These are phyloP conservation scores for Coleophoma eucalyptorum DNA, from an alignment of 2,329 filamentous ascomycete species.

Conservation along the genomic window DNA sequence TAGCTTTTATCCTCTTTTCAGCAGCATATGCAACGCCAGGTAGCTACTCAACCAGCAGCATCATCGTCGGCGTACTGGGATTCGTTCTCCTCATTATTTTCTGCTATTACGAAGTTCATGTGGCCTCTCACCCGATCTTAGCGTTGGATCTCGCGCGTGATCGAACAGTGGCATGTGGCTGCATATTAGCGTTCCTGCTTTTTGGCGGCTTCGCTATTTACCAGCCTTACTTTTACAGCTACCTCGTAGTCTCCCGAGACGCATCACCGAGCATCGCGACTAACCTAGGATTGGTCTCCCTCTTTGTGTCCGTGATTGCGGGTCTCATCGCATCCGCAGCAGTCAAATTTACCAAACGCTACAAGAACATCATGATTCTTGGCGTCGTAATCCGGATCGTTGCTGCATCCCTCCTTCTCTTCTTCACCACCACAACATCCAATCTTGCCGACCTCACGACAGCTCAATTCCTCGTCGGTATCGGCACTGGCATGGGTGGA, in stretches of 20 bases:
- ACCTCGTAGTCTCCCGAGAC: constrained; percentile 1
- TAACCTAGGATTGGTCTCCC: neutral
- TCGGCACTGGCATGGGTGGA: neutral
- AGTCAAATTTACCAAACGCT: constrained; percentile 1
- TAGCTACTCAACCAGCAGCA: neutral
- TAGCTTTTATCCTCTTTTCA: neutral
- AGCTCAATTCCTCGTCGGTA: neutral
- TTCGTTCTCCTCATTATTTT: neutral
- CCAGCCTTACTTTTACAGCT: constrained; percentile 2
- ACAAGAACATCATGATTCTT: neutral
- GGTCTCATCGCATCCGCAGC: neutral
- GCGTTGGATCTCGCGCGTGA: neutral
- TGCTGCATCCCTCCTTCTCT: neutral
- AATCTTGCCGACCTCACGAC: neutral
- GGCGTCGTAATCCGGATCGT: neutral
- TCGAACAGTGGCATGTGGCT: neutral
- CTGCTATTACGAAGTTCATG: constrained; percentile 1
- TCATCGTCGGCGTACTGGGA: neutral
- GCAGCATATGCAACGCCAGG: neutral
- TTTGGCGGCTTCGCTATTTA: constrained; percentile 1
- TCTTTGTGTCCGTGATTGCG: neutral
- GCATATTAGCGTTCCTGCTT: neutral
- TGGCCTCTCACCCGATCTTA: constrained; percentile 1
- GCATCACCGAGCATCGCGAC: neutral
- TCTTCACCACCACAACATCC: neutral